These are phyloP conservation scores for Penicillium rolfsii DNA, from an alignment of 2,329 filamentous ascomycete genomes.

Conservation along the genomic window DNA sequence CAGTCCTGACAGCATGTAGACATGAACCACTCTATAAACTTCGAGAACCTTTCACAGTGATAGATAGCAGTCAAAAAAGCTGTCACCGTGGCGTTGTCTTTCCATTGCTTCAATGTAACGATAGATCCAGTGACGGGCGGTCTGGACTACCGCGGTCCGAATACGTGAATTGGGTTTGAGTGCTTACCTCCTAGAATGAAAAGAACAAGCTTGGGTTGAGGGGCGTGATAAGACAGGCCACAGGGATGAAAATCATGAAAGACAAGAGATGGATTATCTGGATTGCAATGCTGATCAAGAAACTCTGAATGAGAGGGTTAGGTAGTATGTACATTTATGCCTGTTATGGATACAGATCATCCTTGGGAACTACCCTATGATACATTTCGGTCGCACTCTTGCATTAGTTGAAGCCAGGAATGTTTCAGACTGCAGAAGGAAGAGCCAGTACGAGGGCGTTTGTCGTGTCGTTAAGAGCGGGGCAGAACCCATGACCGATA, in stretches of 20 bases:
- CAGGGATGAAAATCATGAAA: not conserved
- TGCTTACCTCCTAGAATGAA: slow-evolving; percentile 17
- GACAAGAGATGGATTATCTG: not conserved
- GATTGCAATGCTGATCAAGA: not conserved
- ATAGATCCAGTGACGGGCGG: slow-evolving; percentile 1
- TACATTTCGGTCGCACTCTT: slow-evolving; percentile 7
- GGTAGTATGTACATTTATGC: slow-evolving; percentile 2
- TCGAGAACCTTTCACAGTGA: not conserved
- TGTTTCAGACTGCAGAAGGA: slow-evolving; percentile 20
- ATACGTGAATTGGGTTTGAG: slow-evolving; percentile 19
- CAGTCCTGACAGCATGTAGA: slow-evolving; percentile 1
- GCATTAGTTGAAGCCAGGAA: slow-evolving; percentile 17
- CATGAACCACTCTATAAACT: not conserved
- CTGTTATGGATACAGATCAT: slow-evolving; percentile 1
- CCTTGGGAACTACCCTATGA: not conserved
- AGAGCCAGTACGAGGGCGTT: slow-evolving; percentile 5
- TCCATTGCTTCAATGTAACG: slow-evolving; percentile 16
- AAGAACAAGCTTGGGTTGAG: slow-evolving; percentile 9
- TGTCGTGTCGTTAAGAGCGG: slow-evolving; percentile 9
- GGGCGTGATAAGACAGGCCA: not conserved
- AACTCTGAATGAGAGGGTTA: not conserved
- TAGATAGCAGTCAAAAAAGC: not conserved
- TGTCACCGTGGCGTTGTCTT: not conserved
- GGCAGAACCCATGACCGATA: slow-evolving; percentile 21
- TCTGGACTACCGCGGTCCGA: slow-evolving; percentile 4